A percentile compares a stretch with the other conserved stretches of the same genome.
Conservation (phyloP, 176 grass and related monocot genomes). For the Poa annua region DNA sequence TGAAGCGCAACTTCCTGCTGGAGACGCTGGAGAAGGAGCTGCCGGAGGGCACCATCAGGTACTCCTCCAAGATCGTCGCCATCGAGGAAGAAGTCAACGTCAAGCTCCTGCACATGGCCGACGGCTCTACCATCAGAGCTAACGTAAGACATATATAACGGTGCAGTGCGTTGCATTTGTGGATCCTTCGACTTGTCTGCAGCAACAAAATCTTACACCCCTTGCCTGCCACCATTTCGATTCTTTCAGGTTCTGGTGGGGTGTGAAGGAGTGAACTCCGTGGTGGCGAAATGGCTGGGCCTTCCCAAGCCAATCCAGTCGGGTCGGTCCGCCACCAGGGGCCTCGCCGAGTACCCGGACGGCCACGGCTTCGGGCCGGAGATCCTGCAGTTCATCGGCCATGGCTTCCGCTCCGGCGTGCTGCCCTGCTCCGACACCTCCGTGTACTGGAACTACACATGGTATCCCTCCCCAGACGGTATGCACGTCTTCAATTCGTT, state of each 20-base stretch:
- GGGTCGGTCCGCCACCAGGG: constrained; percentile 41
- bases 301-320: constrained; percentile 41
- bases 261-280: constrained; percentile 63
- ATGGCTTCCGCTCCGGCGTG: constrained; percentile 56
- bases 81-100: constrained; percentile 59
- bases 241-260: constrained; percentile 48
- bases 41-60: constrained; percentile 67
- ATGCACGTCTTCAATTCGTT: too few species aligned
- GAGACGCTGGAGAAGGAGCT: constrained; percentile 65
- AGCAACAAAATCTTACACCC: not conserved
- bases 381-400: constrained; percentile 54
- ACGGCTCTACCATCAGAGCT: constrained; percentile 67
- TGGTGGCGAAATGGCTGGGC: constrained; percentile 60
- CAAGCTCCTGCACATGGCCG: constrained; percentile 67
- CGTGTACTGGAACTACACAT: constrained; percentile 81
- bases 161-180: not conserved
- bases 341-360: constrained; percentile 43
- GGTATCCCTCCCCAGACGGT: constrained; percentile 42
- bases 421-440: constrained; percentile 57
- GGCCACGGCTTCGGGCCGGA: constrained; percentile 61
- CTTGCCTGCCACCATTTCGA: too few species aligned
- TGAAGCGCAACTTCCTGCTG: constrained; percentile 68
- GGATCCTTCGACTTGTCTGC: not conserved
- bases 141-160: constrained; percentile 44
- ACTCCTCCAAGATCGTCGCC: constrained; percentile 67